Evolutionary conservation across 75 land plant genomes (phyloP).

Genomic region (Larix kaempferi): DNA sequence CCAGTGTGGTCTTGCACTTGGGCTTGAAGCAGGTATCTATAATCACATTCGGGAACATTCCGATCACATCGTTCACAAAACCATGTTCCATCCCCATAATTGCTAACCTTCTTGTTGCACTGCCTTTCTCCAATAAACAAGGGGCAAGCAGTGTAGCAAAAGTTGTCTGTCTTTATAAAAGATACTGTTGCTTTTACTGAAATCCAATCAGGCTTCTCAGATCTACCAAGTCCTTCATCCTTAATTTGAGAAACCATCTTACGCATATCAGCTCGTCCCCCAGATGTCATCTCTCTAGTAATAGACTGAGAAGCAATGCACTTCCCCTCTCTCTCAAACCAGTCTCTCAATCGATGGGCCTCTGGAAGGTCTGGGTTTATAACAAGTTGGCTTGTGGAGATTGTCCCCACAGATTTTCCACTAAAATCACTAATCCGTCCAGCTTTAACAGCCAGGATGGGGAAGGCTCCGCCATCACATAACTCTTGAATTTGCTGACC

Average conservation of each 20-base stretch:
- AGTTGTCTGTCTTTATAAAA: constrained; percentile 83
- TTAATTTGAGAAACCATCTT: constrained; percentile 83
- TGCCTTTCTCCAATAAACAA: constrained; percentile 78
- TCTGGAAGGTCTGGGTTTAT: constrained; percentile 79
- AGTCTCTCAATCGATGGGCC: constrained; percentile 54
- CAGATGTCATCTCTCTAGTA: constrained; percentile 62
- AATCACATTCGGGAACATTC: constrained; percentile 87
- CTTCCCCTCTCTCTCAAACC: constrained; percentile 82
- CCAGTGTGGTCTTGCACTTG: constrained; percentile 97
- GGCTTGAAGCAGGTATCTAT: constrained; percentile 80
- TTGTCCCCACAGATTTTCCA: constrained; percentile 89
- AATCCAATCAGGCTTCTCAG: constrained; percentile 91
- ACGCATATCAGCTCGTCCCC: constrained; percentile 48
- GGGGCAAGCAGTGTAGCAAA: constrained; percentile 98
- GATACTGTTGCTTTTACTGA: constrained; percentile 72
- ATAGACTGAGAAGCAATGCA: constrained; percentile 49
- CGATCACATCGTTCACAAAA: constrained; percentile 85
- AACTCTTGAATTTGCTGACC: constrained; percentile 79
- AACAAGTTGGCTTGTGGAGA: constrained; percentile 59
- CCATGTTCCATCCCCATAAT: constrained; percentile 67
- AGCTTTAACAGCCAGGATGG: constrained; percentile 84
- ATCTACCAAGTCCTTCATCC: constrained; percentile 90
- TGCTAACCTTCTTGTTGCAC: constrained; percentile 87
- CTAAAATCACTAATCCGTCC: constrained; percentile 93
- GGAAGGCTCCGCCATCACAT: constrained; percentile 56